Base-by-base conservation (phyloP, 768 basidiomycete genomes). In the Daedalea quercina region DNA sequence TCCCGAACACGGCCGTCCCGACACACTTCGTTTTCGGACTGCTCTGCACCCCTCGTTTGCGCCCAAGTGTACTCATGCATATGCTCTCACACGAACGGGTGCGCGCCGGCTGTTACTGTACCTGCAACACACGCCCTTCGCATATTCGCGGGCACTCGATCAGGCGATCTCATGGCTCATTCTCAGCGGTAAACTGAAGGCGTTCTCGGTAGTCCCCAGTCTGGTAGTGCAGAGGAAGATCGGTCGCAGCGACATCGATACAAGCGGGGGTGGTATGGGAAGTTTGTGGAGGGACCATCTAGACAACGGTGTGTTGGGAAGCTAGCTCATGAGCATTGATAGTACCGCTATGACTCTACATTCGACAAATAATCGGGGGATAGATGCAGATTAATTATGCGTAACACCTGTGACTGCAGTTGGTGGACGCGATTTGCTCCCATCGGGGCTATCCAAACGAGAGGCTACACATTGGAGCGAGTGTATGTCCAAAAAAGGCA, bases 121-220 rank as follows among this genome's bases (percentile, higher is more conserved):
- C 59, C 72, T 89, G 22, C 76, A 73, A 0, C 70, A 85, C 56
- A 74, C 84, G 1, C 77, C 76, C 0, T 90, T 90, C 61, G 86
- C 88, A 0, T 89, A 87, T 60, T 87, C 86, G 15, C 79, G 88
- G 8, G 82, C 87, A 0, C 75, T 90, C 49, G 89, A 90, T 60
- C 85, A 87, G 57, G 87, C 85, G 1, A 69, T 83, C 17, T 73
- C 80, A 3, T 87, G 85, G 84, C 74, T 90, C 13, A 69, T 88
- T 11, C 66, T 73, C 57, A 80, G 72, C 51, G 73, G 74, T 8
- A 71, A 79, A 42, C 57, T 90, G 42, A 76, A 73, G 49, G 73
- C 78, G 41, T 90, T 76, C 58, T 85, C 83, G 0, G 64, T 89
- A 17, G 81, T 87, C 0, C 85, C 85, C 0, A 84, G 82, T 55